Conservation (phyloP, 2,329 filamentous ascomycete species). For the Stromatinia cepivora region DNA sequence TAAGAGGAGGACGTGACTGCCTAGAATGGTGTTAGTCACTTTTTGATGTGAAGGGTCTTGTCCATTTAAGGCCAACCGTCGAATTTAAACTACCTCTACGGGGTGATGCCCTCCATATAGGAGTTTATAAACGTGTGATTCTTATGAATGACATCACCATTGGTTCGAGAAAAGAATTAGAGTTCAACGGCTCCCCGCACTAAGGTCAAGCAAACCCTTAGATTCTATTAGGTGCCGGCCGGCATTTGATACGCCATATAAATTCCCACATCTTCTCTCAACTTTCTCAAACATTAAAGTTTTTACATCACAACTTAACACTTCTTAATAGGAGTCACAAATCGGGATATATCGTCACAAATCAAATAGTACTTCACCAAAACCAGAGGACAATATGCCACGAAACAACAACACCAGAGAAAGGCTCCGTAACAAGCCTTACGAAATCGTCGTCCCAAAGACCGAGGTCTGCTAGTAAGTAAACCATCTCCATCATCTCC, state of each 20-base stretch:
- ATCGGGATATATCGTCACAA: neutral
- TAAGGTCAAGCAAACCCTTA: neutral
- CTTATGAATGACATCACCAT: neutral
- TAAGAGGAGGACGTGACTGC: neutral
- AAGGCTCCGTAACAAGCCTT: constrained; percentile 21
- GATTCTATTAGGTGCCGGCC: neutral
- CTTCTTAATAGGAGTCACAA: neutral
- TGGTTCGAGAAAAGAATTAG: neutral
- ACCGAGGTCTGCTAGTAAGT: constrained; percentile 33
- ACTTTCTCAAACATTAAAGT: neutral
- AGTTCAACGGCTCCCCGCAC: neutral
- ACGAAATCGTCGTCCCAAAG: constrained; percentile 27
- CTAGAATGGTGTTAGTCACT: no score
- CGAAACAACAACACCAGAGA: neutral
- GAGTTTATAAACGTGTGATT: neutral
- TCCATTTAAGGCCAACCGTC: neutral
- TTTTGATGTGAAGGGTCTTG: no score
- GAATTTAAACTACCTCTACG: neutral
- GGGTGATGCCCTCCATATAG: neutral
- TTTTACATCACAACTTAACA: neutral
- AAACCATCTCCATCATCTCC: neutral
- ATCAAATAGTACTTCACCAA: neutral
- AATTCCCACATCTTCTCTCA: neutral
- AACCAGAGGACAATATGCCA: neutral
- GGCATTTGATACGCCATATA: no score